A percentile compares a stretch with the other conserved stretches of the same genome.
Evolutionary conservation across 306 rosid genomes (phyloP).

Genomic region (Glycine latifolia): DNA sequence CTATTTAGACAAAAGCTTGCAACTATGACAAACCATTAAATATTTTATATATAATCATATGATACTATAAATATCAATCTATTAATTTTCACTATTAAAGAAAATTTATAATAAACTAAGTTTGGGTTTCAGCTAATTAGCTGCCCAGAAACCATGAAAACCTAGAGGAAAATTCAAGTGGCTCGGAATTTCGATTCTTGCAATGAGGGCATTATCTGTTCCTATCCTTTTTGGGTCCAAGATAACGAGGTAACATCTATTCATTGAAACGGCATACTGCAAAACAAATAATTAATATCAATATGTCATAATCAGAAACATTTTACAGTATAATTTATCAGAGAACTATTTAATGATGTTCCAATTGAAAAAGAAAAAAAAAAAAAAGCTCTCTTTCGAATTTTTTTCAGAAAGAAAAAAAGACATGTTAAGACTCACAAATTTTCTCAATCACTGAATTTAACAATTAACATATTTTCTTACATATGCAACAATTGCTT

Average conservation of each 20-base stretch:
- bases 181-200: constrained; percentile 83
- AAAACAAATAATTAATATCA: constrained; percentile 28
- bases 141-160: constrained; percentile 89
- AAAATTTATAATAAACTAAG: constrained; percentile 10
- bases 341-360: background rate
- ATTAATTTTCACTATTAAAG: background rate
- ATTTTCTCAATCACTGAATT: background rate
- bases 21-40: background rate
- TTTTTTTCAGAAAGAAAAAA: background rate
- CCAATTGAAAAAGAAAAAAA: background rate
- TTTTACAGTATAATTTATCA: background rate
- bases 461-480: background rate
- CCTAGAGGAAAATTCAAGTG: constrained; percentile 85
- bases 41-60: background rate
- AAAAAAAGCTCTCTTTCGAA: background rate
- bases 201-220: constrained; percentile 68
- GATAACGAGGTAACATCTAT: constrained; percentile 75
- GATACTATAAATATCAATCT: background rate
- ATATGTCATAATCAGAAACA: background rate
- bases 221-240: constrained; percentile 72
- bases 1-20: background rate
- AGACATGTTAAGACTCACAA: background rate
- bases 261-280: constrained; percentile 90
- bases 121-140: constrained; percentile 37
- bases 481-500: background rate